Conservation (phyloP, 257 asterid species). For the Paulownia fortunei region DNA sequence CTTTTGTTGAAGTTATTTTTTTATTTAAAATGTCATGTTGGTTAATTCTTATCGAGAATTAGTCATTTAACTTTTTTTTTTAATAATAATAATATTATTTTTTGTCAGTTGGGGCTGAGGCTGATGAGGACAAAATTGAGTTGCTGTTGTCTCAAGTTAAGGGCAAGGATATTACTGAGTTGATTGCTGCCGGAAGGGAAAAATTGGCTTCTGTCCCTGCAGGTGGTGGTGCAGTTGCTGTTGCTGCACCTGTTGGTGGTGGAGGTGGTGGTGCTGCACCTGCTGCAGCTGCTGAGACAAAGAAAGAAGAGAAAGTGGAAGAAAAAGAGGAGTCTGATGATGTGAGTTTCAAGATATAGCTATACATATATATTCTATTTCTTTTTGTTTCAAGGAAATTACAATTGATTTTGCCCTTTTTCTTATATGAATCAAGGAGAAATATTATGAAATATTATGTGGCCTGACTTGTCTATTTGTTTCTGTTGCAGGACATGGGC, state of each 20-base stretch:
- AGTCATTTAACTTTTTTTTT: not conserved
- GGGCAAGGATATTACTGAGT: conserved; percentile 59
- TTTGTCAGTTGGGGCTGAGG: conserved; percentile 59
- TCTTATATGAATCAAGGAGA: not conserved
- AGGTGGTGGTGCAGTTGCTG: conserved; percentile 56
- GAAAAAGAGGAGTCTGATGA: conserved; percentile 68
- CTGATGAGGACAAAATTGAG: conserved; percentile 47
- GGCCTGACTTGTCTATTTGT: not conserved
- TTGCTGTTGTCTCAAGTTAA: conserved; percentile 51
- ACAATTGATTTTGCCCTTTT: not conserved
- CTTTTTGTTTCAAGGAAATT: not conserved
- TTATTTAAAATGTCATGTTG: not conserved
- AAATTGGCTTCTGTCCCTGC: conserved; percentile 65
- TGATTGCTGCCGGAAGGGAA: conserved; percentile 64
- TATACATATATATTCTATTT: not conserved
- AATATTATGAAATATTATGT: not conserved
- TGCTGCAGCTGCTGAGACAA: conserved; percentile 55
- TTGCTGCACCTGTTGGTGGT: conserved; percentile 43
- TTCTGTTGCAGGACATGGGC: no score
- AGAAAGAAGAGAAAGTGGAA: conserved; percentile 64
- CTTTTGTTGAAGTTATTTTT: not conserved
- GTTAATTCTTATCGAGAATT: not conserved
- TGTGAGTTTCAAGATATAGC: conserved; percentile 17
- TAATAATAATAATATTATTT: not conserved
- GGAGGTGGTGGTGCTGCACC: conserved; percentile 49